phyloP scores from a whole-genome alignment of 257 asterid genomes.

The Nyctanthes arbortristis region DNA sequence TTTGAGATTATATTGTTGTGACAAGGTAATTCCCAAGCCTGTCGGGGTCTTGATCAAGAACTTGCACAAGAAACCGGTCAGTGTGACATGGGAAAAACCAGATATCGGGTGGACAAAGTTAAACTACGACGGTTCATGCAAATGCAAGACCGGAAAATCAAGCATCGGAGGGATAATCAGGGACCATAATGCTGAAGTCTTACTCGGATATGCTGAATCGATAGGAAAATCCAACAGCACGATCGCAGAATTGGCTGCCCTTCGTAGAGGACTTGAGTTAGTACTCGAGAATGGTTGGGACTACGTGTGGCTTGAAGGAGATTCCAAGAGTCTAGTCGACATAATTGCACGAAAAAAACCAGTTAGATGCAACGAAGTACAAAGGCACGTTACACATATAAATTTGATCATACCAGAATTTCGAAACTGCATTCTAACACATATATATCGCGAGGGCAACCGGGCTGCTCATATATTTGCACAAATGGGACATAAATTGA shows the following conservation, averaged over 20 bases:
- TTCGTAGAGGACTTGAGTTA: constrained; percentile 64
- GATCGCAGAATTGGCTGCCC: constrained; percentile 65
- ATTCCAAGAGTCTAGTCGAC: constrained; percentile 57
- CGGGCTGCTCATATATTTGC: constrained; percentile 80
- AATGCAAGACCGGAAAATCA: constrained; percentile 54
- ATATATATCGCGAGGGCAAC: constrained; percentile 66
- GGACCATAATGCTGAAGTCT: constrained; percentile 61
- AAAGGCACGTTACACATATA: constrained; percentile 40
- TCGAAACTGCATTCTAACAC: constrained; percentile 46
- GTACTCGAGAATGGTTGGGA: constrained; percentile 68
- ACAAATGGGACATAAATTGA: constrained; percentile 55
- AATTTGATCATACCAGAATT: constrained; percentile 52
- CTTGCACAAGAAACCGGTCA: constrained; percentile 45
- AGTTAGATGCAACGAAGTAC: constrained; percentile 45
- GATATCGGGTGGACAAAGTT: constrained; percentile 65
- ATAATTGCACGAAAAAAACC: constrained; percentile 38
- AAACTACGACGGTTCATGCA: constrained; percentile 85
- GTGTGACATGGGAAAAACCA: constrained; percentile 64
- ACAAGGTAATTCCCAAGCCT: constrained; percentile 27
- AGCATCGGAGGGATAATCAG: constrained; percentile 77
- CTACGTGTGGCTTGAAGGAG: constrained; percentile 74
- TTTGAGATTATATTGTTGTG: constrained; percentile 33
- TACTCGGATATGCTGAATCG: constrained; percentile 68
- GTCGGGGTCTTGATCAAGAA: constrained; percentile 31
- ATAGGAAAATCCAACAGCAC: constrained; percentile 64